Conservation (phyloP, 768 basidiomycete species). For the Kwoniella europaea region DNA sequence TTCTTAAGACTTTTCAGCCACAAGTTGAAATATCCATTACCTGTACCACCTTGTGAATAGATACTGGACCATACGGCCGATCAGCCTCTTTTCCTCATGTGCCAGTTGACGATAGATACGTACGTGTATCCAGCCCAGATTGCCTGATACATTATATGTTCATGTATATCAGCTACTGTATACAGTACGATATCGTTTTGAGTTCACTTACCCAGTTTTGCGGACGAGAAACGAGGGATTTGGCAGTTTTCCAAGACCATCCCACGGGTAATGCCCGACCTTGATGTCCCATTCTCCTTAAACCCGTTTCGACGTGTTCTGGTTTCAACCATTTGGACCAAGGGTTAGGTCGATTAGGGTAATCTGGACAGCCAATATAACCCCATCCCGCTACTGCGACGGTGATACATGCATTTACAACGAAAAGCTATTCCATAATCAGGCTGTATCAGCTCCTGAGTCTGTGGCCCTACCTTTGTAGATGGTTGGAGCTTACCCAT, state of each 20-base stretch:
- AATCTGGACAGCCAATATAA: constrained; percentile 9
- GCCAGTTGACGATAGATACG: background rate
- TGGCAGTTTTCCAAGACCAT: constrained; percentile 6
- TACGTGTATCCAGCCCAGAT: background rate
- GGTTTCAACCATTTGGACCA: background rate
- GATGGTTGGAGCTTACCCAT: background rate
- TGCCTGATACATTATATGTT: background rate
- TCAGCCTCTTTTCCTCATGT: background rate
- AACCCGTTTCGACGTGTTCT: background rate
- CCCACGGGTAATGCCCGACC: background rate
- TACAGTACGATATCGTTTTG: background rate
- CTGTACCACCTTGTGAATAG: background rate
- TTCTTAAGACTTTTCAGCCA: constrained; percentile 12
- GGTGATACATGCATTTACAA: constrained; percentile 5
- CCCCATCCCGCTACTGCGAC: constrained; percentile 3
- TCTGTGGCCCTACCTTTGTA: background rate
- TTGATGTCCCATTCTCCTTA: background rate
- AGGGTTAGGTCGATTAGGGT: constrained; percentile 3
- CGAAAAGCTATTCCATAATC: background rate
- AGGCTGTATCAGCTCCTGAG: background rate
- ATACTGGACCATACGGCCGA: background rate
- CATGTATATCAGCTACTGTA: background rate
- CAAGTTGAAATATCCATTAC: constrained; percentile 16
- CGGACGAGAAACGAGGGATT: background rate
- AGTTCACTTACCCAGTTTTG: constrained; percentile 12